These are phyloP conservation scores for Herpotrichia juniperi DNA, from an alignment of 2,329 filamentous ascomycete species.

Conservation along the genomic window DNA sequence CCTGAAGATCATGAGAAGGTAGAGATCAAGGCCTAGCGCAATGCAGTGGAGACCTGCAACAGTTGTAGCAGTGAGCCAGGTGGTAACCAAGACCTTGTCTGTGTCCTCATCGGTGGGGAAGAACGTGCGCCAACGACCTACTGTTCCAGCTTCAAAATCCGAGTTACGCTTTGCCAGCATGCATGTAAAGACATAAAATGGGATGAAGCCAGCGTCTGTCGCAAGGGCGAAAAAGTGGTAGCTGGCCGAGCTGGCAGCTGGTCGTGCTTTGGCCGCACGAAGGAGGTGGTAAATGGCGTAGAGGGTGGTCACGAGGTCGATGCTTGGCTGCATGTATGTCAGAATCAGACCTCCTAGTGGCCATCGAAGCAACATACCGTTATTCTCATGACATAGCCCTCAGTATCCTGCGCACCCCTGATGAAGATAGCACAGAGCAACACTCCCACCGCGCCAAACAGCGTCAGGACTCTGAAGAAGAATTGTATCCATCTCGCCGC, in stretches of 20 bases:
- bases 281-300: constrained; percentile 85
- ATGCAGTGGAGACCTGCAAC: constrained; percentile 72
- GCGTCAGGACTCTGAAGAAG: constrained; percentile 67
- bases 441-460: constrained; percentile 73
- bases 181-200: constrained; percentile 67
- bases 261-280: constrained; percentile 71
- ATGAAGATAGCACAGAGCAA: constrained; percentile 80
- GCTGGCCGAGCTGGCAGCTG: constrained; percentile 80
- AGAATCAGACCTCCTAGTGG: constrained; percentile 8
- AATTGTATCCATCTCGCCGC: constrained; percentile 73
- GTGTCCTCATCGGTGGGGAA: constrained; percentile 63
- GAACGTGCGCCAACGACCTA: constrained; percentile 71
- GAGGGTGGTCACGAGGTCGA: constrained; percentile 71
- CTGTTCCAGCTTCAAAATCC: constrained; percentile 50
- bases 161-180: constrained; percentile 61
- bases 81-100: constrained; percentile 66
- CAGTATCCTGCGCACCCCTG: constrained; percentile 66
- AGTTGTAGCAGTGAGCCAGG: constrained; percentile 71
- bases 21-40: constrained; percentile 74
- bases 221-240: constrained; percentile 86
- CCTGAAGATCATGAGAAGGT: constrained; percentile 78
- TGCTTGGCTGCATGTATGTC: constrained; percentile 65
- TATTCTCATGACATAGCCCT: constrained; percentile 78
- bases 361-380: constrained; percentile 64
- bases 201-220: constrained; percentile 70